Conservation (phyloP, 495 filamentous ascomycete genomes). For the Tuber aestivum region DNA sequence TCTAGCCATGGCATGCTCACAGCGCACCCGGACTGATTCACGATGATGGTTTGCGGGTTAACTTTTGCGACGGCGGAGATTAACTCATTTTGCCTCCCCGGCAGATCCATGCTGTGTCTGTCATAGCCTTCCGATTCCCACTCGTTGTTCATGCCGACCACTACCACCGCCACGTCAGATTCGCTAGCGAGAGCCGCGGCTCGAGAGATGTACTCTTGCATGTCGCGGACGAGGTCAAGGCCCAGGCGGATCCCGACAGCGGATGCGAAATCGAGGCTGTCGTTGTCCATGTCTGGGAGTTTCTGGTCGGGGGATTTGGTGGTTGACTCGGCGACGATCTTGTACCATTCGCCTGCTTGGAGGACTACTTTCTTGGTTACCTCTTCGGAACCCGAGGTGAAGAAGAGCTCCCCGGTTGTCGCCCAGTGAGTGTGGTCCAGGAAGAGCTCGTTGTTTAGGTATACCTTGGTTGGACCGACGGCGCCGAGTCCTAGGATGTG, state of each 20-base stretch:
- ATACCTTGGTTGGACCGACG: slow-evolving; percentile 65
- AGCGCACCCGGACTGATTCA: slow-evolving; percentile 76
- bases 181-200: slow-evolving; percentile 7
- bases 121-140: slow-evolving; percentile 87
- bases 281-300: slow-evolving; percentile 50
- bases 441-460: slow-evolving; percentile 60
- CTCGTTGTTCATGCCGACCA: slow-evolving; percentile 74
- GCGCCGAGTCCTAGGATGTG: slow-evolving; percentile 72
- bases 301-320: slow-evolving; percentile 52
- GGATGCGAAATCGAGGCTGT: slow-evolving; percentile 18
- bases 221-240: slow-evolving; percentile 4
- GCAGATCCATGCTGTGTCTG: slow-evolving; percentile 69
- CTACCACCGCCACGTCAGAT: slow-evolving; percentile 66
- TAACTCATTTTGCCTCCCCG: slow-evolving; percentile 66
- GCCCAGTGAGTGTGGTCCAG: slow-evolving; percentile 67
- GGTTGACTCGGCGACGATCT: slow-evolving; percentile 53
- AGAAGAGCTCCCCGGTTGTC: slow-evolving; percentile 57
- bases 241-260: slow-evolving; percentile 20
- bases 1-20: slow-evolving; percentile 75
- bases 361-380: slow-evolving; percentile 51
- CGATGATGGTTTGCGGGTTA: slow-evolving; percentile 67
- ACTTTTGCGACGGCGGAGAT: slow-evolving; percentile 61
- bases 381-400: slow-evolving; percentile 51
- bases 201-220: slow-evolving; percentile 9
- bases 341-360: slow-evolving; percentile 48